Evolutionary conservation across 169 alveolate species (phyloP).

Genomic region (Cryptosporidium tyzzeri): DNA sequence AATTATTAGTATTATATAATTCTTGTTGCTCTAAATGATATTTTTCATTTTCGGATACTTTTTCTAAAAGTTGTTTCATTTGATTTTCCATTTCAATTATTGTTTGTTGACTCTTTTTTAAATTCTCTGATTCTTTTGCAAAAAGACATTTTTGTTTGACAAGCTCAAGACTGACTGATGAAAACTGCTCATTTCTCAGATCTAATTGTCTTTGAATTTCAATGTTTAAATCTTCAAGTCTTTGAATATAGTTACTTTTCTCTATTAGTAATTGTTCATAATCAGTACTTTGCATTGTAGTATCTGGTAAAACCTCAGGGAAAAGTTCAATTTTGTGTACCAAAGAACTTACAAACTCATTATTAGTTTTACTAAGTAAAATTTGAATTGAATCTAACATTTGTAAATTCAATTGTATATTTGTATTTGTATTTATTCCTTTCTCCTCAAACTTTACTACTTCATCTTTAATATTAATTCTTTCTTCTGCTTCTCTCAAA

Average conservation of each 20-base stretch:
- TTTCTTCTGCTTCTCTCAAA: neutral
- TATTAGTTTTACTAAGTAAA: neutral
- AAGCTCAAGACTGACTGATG: conserved; percentile 21
- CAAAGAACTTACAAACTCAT: neutral
- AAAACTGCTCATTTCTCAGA: conserved; percentile 24
- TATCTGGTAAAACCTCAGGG: neutral
- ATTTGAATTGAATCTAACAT: neutral
- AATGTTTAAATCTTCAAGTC: conserved; percentile 35
- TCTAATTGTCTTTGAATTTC: conserved; percentile 31
- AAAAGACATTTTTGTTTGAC: conserved; percentile 42
- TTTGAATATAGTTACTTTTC: conserved; percentile 30
- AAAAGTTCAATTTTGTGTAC: neutral
- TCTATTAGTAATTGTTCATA: neutral
- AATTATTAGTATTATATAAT: neutral
- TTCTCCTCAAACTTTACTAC: neutral
- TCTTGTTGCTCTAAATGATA: neutral
- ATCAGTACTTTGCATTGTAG: neutral
- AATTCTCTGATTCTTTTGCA: conserved; percentile 2
- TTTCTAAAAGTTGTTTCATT: neutral
- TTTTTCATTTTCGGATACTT: neutral
- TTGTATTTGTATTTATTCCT: neutral
- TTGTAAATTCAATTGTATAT: neutral
- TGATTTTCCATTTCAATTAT: neutral
- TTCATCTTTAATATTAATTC: neutral
- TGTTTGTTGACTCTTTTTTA: conserved; percentile 1